Evolutionary conservation across 768 basidiomycete genomes (phyloP).

Genomic region (Hericium coralloides): DNA sequence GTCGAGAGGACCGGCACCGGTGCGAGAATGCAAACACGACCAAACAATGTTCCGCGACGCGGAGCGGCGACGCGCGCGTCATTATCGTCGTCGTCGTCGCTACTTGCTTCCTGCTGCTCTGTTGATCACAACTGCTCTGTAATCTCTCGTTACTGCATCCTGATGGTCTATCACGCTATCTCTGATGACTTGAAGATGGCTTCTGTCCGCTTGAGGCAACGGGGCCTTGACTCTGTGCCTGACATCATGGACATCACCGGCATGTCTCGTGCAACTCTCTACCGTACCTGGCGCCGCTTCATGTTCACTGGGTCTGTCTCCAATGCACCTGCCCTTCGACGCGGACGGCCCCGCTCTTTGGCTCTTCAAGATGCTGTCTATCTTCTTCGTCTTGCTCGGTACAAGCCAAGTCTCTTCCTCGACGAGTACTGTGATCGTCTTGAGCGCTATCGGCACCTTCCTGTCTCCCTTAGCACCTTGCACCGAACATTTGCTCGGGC

Average conservation of each 20-base stretch:
- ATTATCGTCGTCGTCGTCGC: too few relatives aligned
- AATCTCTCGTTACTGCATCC: background rate
- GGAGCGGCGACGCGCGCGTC: too few relatives aligned
- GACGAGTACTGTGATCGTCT: constrained; percentile 13
- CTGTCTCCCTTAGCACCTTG: constrained; percentile 15
- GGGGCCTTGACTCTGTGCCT: background rate
- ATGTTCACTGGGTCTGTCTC: constrained; percentile 11
- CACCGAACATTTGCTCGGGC: constrained; percentile 13
- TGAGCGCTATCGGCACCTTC: constrained; percentile 3
- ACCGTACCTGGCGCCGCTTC: constrained; percentile 2
- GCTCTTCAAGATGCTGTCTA: constrained; percentile 10
- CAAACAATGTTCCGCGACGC: too few relatives aligned
- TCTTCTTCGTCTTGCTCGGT: constrained; percentile 12
- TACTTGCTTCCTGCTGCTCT: background rate
- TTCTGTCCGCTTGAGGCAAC: background rate
- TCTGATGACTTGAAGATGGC: background rate
- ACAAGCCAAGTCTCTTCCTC: constrained; percentile 17
- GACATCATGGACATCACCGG: constrained; percentile 4
- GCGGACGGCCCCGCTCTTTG: constrained; percentile 13
- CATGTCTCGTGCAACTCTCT: constrained; percentile 1
- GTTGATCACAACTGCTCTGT: background rate
- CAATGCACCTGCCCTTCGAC: constrained; percentile 10
- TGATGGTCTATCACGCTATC: background rate
- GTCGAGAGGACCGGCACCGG: background rate
- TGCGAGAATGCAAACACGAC: too few relatives aligned